Conservation (phyloP, 23 red algal genomes). For the Gracilaria domingensis region DNA sequence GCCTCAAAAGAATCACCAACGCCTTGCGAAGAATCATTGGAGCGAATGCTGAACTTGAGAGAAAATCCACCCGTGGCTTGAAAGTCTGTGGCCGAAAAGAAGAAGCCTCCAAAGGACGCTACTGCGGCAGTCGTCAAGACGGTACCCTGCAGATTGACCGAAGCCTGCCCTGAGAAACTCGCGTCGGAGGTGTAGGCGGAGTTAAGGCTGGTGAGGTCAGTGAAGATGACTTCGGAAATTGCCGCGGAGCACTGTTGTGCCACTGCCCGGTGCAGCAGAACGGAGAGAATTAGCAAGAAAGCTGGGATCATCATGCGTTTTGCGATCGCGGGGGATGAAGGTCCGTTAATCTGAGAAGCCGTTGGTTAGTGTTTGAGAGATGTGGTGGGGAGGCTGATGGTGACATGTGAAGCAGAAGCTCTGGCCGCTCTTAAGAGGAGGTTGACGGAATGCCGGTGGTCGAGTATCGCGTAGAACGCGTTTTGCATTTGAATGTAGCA, state of each 20-base stretch:
- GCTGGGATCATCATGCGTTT: neutral
- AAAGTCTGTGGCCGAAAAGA: conserved; percentile 63
- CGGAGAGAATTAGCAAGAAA: conserved; percentile 19
- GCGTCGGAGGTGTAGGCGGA: conserved; percentile 46
- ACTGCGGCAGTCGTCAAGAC: conserved; percentile 32
- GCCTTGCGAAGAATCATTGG: conserved; percentile 38
- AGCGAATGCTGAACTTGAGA: conserved; percentile 54
- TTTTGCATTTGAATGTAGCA: conserved; percentile 27
- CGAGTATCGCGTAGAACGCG: neutral
- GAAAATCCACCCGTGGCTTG: conserved; percentile 69
- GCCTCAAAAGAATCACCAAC: conserved; percentile 66
- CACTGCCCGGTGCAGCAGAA: neutral
- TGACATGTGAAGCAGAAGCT: neutral
- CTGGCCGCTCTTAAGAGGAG: neutral
- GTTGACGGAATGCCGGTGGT: neutral
- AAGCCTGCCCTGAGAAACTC: conserved; percentile 32
- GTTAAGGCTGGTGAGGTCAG: conserved; percentile 63
- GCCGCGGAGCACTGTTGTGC: conserved; percentile 35
- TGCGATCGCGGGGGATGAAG: neutral
- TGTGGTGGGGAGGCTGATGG: neutral
- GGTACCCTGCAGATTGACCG: conserved; percentile 9
- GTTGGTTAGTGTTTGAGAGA: neutral
- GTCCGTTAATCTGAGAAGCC: neutral
- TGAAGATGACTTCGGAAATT: conserved; percentile 58
- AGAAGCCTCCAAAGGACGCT: conserved; percentile 56